Percentiles rank a stretch among this genome's conserved stretches.
Conservation (phyloP, 768 basidiomycete species). For the Tremella fuciformis region DNA sequence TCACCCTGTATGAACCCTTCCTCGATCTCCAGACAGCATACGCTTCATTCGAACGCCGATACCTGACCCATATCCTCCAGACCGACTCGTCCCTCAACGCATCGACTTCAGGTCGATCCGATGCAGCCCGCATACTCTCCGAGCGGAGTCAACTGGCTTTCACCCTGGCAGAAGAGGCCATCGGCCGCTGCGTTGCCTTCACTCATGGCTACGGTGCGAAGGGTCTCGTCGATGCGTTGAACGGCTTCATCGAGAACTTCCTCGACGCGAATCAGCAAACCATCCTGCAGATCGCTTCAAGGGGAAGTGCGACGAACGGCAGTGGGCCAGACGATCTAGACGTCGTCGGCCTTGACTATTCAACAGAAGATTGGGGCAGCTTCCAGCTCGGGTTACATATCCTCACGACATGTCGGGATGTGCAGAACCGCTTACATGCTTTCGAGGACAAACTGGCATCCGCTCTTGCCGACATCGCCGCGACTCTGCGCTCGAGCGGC, state of each 20-base stretch:
- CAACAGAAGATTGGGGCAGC: constrained; percentile 78
- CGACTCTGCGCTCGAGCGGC: neutral
- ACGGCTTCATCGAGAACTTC: constrained; percentile 68
- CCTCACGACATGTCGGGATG: constrained; percentile 71
- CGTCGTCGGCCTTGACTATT: constrained; percentile 69
- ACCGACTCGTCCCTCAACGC: constrained; percentile 22
- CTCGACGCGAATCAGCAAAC: constrained; percentile 51
- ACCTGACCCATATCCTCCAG: constrained; percentile 55
- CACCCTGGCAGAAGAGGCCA: constrained; percentile 72
- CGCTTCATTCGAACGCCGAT: constrained; percentile 68
- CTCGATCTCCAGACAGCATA: constrained; percentile 87
- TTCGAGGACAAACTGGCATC: constrained; percentile 72
- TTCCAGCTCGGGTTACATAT: constrained; percentile 81
- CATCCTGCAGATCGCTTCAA: constrained; percentile 6
- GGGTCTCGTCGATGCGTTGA: constrained; percentile 71
- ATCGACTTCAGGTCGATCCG: constrained; percentile 19
- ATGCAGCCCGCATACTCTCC: constrained; percentile 56
- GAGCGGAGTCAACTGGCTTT: constrained; percentile 76
- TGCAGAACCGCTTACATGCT: constrained; percentile 63
- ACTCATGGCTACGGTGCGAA: constrained; percentile 84
- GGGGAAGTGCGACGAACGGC: neutral
- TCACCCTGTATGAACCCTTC: constrained; percentile 88
- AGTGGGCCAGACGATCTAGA: constrained; percentile 54
- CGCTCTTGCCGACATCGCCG: constrained; percentile 52
- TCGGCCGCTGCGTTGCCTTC: constrained; percentile 69